A percentile compares a stretch with the other conserved stretches of the same genome.
Conservation (phyloP, 2,329 filamentous ascomycete species). For the Dactylella cylindrospora region DNA sequence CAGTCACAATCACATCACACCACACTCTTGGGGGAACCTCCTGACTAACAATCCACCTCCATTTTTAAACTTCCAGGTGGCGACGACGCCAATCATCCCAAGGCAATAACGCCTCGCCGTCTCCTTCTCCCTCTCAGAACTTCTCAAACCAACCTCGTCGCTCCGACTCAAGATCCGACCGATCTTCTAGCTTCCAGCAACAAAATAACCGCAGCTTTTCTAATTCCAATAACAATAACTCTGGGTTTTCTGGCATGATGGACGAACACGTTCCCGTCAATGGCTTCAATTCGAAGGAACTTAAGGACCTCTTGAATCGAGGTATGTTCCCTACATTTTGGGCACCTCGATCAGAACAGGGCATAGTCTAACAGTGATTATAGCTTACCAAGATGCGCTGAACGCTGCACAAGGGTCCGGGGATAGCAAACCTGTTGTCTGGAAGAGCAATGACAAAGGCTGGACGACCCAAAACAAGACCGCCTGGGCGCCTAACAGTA, state of each 20-base stretch:
- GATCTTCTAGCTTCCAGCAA: slow-evolving; percentile 17
- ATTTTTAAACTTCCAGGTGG: slow-evolving; percentile 26
- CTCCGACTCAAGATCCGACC: slow-evolving; percentile 31
- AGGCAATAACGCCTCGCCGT: slow-evolving; percentile 27
- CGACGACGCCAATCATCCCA: slow-evolving; percentile 41
- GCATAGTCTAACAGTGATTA: background rate
- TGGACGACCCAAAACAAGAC: slow-evolving; percentile 42
- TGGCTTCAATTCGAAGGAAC: slow-evolving; percentile 36
- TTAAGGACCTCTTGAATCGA: slow-evolving; percentile 19
- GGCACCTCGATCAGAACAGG: background rate
- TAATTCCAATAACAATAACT: slow-evolving; percentile 15
- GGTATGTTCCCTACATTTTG: background rate
- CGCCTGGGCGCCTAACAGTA: slow-evolving; percentile 36
- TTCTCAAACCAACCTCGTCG: slow-evolving; percentile 42
- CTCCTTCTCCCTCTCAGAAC: slow-evolving; percentile 27
- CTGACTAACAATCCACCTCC: background rate
- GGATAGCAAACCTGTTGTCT: slow-evolving; percentile 29
- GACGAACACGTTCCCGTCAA: slow-evolving; percentile 38
- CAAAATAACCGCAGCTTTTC: slow-evolving; percentile 38
- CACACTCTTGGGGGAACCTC: background rate
- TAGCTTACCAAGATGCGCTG: slow-evolving; percentile 25
- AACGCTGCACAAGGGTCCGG: slow-evolving; percentile 18
- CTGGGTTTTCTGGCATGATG: slow-evolving; percentile 19
- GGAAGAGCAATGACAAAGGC: slow-evolving; percentile 35
- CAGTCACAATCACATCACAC: background rate